Conservation (phyloP, 1,284 basidiomycete genomes). For the Phylloboletellus chloephorus region DNA sequence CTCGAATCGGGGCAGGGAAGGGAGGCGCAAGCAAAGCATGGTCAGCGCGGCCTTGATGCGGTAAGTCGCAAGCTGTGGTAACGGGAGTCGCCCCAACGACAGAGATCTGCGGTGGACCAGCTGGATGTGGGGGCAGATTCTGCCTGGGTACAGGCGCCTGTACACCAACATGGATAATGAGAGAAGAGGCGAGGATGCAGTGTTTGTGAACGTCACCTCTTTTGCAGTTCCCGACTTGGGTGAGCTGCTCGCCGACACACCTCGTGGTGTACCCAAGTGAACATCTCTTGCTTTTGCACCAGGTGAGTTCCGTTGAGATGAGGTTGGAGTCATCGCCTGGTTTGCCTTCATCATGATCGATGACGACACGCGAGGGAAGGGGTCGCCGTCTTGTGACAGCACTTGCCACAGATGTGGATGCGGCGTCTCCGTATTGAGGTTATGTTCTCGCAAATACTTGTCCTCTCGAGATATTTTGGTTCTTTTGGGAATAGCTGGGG, state of each 20-base stretch:
- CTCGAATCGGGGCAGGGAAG: conserved; percentile 25
- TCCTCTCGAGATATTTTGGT: conserved; percentile 24
- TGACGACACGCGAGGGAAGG: conserved; percentile 23
- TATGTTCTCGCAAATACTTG: conserved; percentile 26
- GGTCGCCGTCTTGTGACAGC: conserved; percentile 28
- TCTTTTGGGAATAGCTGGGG: conserved; percentile 18
- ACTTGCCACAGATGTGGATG: conserved; percentile 32
- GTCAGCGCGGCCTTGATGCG: conserved; percentile 19
- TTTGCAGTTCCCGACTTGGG: conserved; percentile 21
- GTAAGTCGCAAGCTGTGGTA: conserved; percentile 17
- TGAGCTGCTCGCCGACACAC: conserved; percentile 19
- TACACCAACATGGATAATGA: conserved; percentile 6
- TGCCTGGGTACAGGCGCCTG: conserved; percentile 15
- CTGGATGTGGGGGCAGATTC: conserved; percentile 11
- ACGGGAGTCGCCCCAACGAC: conserved; percentile 29
- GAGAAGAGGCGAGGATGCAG: background rate
- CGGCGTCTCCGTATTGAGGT: conserved; percentile 20
- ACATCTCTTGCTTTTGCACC: conserved; percentile 16
- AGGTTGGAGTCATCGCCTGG: conserved; percentile 22
- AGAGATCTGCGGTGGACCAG: conserved; percentile 28
- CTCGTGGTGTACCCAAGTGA: conserved; percentile 20
- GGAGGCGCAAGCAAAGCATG: conserved; percentile 24
- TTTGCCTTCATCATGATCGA: conserved; percentile 31
- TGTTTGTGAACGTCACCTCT: conserved; percentile 21
- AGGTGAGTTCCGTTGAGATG: conserved; percentile 28